Evolutionary conservation across 1,284 basidiomycete species (phyloP).

Genomic region (Apiotrichum porosum): DNA sequence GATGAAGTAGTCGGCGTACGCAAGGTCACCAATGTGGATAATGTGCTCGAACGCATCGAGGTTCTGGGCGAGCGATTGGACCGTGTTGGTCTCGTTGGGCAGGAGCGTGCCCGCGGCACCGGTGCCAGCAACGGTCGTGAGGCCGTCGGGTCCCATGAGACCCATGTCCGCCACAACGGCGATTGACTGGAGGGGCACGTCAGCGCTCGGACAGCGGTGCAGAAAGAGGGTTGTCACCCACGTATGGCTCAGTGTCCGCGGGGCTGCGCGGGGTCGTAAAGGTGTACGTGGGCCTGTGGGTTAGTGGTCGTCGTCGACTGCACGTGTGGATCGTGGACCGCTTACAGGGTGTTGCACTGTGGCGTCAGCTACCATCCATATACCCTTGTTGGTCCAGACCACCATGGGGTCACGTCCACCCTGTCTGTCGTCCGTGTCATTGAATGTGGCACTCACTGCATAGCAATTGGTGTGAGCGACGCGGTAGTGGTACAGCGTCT

Average conservation of each 20-base stretch:
- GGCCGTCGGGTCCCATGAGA: conserved; percentile 34
- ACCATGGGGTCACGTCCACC: too few relatives aligned
- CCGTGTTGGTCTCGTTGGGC: conserved; percentile 32
- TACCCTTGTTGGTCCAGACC: too few relatives aligned
- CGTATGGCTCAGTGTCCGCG: conserved; percentile 15
- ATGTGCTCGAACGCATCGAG: conserved; percentile 29
- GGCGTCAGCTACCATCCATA: conserved; percentile 1
- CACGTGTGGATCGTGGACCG: conserved; percentile 3
- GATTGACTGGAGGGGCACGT: conserved; percentile 11
- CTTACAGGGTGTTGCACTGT: conserved; percentile 19
- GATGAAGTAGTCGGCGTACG: conserved; percentile 34
- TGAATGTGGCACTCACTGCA: background rate
- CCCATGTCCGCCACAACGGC: conserved; percentile 33
- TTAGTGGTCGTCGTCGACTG: background rate
- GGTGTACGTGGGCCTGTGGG: conserved; percentile 19
- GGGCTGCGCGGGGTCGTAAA: conserved; percentile 23
- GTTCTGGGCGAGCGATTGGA: conserved; percentile 26
- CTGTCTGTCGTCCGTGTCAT: too few relatives aligned
- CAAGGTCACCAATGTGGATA: conserved; percentile 30
- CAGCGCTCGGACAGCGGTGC: too few relatives aligned
- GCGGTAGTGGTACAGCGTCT: conserved; percentile 27
- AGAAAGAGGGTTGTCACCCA: background rate
- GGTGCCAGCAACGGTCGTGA: conserved; percentile 24
- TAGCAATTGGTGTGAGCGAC: conserved; percentile 26
- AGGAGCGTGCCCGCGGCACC: conserved; percentile 18